These are phyloP conservation scores for Triglochin maritima DNA, from an alignment of 106 monocot species.

Conservation along the genomic window DNA sequence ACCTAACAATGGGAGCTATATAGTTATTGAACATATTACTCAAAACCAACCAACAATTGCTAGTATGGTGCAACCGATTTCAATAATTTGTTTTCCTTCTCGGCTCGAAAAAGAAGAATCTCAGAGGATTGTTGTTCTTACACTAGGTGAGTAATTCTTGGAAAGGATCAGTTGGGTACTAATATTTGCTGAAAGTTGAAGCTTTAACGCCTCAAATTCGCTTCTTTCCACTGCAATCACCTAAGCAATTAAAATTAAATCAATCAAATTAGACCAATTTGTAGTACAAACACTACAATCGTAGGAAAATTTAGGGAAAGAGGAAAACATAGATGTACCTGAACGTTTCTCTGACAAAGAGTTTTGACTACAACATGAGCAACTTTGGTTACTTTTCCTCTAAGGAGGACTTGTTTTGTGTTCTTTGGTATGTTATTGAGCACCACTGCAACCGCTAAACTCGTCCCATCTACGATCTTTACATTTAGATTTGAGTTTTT, in stretches of 20 bases:
- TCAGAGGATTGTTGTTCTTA: not conserved
- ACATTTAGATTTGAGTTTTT: slow-evolving; percentile 73
- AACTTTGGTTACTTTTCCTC: slow-evolving; percentile 53
- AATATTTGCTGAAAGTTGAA: slow-evolving; percentile 15
- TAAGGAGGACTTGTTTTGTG: slow-evolving; percentile 49
- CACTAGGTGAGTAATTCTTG: slow-evolving; percentile 32
- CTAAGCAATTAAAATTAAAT: slow-evolving; percentile 12
- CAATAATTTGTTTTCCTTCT: no score
- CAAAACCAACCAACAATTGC: no score
- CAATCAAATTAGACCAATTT: not conserved
- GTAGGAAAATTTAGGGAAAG: no score
- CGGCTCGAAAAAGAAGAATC: no score
- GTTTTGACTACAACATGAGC: slow-evolving; percentile 30
- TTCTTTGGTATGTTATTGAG: slow-evolving; percentile 54
- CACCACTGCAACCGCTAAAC: slow-evolving; percentile 75
- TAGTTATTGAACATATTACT: no score
- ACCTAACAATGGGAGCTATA: no score
- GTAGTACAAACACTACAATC: not conserved
- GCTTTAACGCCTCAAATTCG: slow-evolving; percentile 49
- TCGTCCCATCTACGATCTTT: slow-evolving; percentile 81
- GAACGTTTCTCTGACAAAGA: slow-evolving; percentile 46
- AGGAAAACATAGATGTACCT: slow-evolving; percentile 24
- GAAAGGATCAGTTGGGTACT: slow-evolving; percentile 29
- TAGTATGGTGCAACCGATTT: no score
- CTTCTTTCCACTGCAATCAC: slow-evolving; percentile 42